Conservation (phyloP, 352 stramenopile species). For the Phytophthora pinifolia region DNA sequence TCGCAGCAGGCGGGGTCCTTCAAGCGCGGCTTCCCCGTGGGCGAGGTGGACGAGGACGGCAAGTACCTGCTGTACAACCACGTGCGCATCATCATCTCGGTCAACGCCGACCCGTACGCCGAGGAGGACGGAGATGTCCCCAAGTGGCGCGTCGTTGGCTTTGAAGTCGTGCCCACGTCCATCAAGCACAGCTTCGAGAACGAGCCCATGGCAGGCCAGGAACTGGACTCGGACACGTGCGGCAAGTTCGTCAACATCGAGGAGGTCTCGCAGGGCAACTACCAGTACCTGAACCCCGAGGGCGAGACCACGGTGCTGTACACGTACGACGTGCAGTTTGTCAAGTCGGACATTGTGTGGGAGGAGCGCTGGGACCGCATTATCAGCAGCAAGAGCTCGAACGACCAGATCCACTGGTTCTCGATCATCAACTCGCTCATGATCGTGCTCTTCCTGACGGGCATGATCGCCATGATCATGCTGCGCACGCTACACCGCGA, state of each 20-base stretch:
- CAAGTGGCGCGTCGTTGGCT: slow-evolving; percentile 93
- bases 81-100: slow-evolving; percentile 94
- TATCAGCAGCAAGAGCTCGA: slow-evolving; percentile 93
- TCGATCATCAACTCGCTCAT: slow-evolving; percentile 99
- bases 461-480: slow-evolving; percentile 99
- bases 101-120: slow-evolving; percentile 87
- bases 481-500: slow-evolving; percentile 98
- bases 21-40: slow-evolving; percentile 92
- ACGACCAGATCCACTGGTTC: slow-evolving; percentile 99
- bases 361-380: slow-evolving; percentile 99
- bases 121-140: slow-evolving; percentile 44
- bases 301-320: slow-evolving; percentile 93
- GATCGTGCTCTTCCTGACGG: slow-evolving; percentile 99
- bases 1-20: slow-evolving; percentile 70
- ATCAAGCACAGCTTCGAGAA: slow-evolving; percentile 93
- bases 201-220: slow-evolving; percentile 74
- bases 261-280: slow-evolving; percentile 76
- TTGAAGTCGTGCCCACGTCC: slow-evolving; percentile 96
- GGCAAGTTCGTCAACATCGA: slow-evolving; percentile 90
- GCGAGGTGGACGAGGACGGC: slow-evolving; percentile 88
- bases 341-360: slow-evolving; percentile 95
- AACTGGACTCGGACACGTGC: slow-evolving; percentile 81
- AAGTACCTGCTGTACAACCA: slow-evolving; percentile 99
- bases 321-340: slow-evolving; percentile 98
- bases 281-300: slow-evolving; percentile 77